Percentiles rank a stretch among this genome's conserved stretches.
These are phyloP conservation scores for Nyssa sinensis DNA, from an alignment of 148 eudicot species.

Conservation along the genomic window DNA sequence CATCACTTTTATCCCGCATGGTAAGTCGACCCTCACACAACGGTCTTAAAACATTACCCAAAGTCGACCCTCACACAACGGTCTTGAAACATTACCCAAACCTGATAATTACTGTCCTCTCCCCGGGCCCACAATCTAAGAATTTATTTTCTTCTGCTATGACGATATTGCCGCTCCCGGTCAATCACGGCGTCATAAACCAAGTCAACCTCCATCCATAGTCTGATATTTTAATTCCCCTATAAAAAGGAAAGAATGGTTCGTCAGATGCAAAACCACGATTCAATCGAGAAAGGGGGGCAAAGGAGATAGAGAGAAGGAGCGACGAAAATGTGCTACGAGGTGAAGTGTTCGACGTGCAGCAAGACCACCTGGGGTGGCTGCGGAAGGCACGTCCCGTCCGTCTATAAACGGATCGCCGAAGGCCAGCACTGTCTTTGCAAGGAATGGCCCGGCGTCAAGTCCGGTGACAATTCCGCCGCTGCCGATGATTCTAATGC, in stretches of 20 bases:
- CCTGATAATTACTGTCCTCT: too few species aligned
- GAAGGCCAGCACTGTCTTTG: conserved; percentile 38
- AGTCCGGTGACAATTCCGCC: background rate
- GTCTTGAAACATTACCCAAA: too few species aligned
- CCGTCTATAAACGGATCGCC: conserved; percentile 33
- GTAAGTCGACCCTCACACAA: too few species aligned
- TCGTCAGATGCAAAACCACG: background rate
- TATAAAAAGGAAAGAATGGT: background rate
- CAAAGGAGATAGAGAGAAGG: background rate
- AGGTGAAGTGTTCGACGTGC: conserved; percentile 29
- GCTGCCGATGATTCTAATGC: background rate
- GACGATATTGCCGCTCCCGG: too few species aligned
- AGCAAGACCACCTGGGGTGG: conserved; percentile 37
- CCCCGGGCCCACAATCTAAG: too few species aligned
- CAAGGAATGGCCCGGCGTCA: conserved; percentile 40
- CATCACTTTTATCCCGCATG: too few species aligned
- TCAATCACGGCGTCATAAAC: too few species aligned
- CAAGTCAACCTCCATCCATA: too few species aligned
- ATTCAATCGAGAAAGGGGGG: background rate
- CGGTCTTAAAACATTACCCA: too few species aligned
- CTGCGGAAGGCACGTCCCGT: conserved; percentile 35
- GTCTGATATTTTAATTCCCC: too few species aligned
- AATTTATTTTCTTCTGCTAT: too few species aligned
- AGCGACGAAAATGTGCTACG: conserved; percentile 28
- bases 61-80: too few species aligned